Evolutionary conservation across 202 grass and related monocot species (phyloP).

Genomic region (Cymbopogon flexuosus): DNA sequence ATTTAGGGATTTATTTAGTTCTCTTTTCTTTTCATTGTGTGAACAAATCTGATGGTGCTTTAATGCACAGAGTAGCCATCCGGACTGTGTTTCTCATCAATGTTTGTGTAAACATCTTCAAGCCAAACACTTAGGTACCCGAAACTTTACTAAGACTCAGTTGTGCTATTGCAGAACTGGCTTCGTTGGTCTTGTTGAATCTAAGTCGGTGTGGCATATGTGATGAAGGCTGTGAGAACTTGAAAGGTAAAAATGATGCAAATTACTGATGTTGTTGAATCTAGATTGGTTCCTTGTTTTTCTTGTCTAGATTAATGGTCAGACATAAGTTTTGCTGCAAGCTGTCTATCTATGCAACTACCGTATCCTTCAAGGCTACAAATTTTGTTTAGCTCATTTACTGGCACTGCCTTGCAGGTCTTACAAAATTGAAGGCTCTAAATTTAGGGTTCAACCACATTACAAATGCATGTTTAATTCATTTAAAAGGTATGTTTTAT

Average conservation of each 20-base stretch:
- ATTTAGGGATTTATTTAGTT: conserved; percentile 8
- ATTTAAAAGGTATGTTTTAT: not conserved
- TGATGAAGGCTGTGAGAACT: conserved; percentile 70
- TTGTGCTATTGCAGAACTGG: conserved; percentile 52
- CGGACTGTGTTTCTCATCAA: not conserved
- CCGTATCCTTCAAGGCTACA: too few relatives aligned
- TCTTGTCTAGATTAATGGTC: not conserved
- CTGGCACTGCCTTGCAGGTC: too few relatives aligned
- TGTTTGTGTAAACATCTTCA: too few relatives aligned
- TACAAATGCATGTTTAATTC: too few relatives aligned
- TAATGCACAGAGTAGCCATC: not conserved
- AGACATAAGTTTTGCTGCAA: too few relatives aligned
- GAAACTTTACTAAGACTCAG: conserved; percentile 7
- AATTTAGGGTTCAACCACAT: too few relatives aligned
- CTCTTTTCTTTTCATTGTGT: not conserved
- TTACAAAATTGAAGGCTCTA: too few relatives aligned
- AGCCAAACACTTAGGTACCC: not conserved
- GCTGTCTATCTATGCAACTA: not conserved
- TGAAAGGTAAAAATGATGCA: conserved; percentile 50
- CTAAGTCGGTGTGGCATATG: conserved; percentile 68
- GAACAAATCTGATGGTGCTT: not conserved
- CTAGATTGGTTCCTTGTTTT: not conserved
- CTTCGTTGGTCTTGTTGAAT: conserved; percentile 61
- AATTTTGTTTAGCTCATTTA: too few relatives aligned
- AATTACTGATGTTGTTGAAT: not conserved